These are phyloP conservation scores for Penicillium angulare DNA, from an alignment of 495 filamentous ascomycete species.

Conservation along the genomic window DNA sequence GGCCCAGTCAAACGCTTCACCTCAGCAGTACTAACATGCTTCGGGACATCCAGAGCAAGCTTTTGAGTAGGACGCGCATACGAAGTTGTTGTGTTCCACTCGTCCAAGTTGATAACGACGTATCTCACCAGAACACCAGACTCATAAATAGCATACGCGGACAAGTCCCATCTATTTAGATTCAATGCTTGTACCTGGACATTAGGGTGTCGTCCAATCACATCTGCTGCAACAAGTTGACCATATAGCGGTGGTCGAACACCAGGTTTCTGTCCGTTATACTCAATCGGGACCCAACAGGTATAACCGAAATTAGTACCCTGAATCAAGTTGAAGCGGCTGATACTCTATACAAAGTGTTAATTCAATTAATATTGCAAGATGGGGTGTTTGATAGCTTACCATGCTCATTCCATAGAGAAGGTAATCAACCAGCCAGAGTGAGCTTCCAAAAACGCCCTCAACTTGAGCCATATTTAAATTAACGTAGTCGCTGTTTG, in stretches of 20 bases:
- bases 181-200: slow-evolving; percentile 12
- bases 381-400: not conserved
- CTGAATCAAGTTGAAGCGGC: slow-evolving; percentile 19
- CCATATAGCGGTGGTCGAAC: slow-evolving; percentile 14
- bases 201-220: slow-evolving; percentile 8
- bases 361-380: not conserved
- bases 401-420: slow-evolving; percentile 16
- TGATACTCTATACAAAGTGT: slow-evolving; percentile 7
- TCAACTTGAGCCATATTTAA: slow-evolving; percentile 15
- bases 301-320: slow-evolving; percentile 20
- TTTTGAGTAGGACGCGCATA: slow-evolving; percentile 11
- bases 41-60: slow-evolving; percentile 3
- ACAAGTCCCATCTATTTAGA: slow-evolving; percentile 6
- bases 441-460: slow-evolving; percentile 19
- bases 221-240: slow-evolving; percentile 14
- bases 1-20: slow-evolving; percentile 8
- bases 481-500: slow-evolving; percentile 19
- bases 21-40: slow-evolving; percentile 3
- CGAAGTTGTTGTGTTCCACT: slow-evolving; percentile 15
- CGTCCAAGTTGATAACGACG: slow-evolving; percentile 17
- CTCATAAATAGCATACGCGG: slow-evolving; percentile 15
- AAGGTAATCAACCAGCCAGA: slow-evolving; percentile 15
- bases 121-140: slow-evolving; percentile 9
- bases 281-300: slow-evolving; percentile 10
- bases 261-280: slow-evolving; percentile 8